phyloP scores from a whole-genome alignment of 805 yeast species.

The Wickerhamiella domercqiae region DNA sequence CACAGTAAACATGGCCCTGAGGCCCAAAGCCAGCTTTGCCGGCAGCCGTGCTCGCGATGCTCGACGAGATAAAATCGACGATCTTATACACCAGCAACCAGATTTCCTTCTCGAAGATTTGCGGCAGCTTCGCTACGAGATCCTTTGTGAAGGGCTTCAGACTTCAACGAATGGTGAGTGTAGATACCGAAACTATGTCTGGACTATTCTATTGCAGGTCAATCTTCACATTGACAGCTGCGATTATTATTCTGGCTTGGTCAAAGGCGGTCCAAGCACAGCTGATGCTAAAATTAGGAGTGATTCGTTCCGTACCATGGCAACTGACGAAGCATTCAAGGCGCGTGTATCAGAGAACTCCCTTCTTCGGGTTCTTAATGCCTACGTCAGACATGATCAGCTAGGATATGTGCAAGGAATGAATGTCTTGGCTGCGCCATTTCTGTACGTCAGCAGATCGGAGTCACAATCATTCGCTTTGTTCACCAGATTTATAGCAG shows the following conservation, averaged over 20 bases:
- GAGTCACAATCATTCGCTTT: slow-evolving; percentile 78
- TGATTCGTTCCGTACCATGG: slow-evolving; percentile 74
- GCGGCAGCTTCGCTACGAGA: slow-evolving; percentile 37
- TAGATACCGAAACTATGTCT: slow-evolving; percentile 58
- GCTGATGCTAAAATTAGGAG: slow-evolving; percentile 58
- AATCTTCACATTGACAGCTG: slow-evolving; percentile 41
- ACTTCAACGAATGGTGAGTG: slow-evolving; percentile 27
- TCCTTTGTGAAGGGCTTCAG: slow-evolving; percentile 33
- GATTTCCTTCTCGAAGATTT: slow-evolving; percentile 34
- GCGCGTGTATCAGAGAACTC: slow-evolving; percentile 53
- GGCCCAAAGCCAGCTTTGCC: too few relatives aligned
- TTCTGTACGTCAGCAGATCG: slow-evolving; percentile 55
- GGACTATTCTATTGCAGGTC: slow-evolving; percentile 55
- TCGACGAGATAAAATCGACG: slow-evolving; percentile 35
- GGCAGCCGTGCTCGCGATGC: not conserved
- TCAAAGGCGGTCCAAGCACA: slow-evolving; percentile 42
- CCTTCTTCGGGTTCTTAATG: slow-evolving; percentile 51
- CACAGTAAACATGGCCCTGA: too few relatives aligned
- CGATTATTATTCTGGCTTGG: slow-evolving; percentile 37
- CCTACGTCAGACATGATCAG: slow-evolving; percentile 40
- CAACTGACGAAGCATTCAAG: slow-evolving; percentile 54
- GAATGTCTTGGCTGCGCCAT: slow-evolving; percentile 76
- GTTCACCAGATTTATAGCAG: slow-evolving; percentile 44
- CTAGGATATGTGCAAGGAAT: slow-evolving; percentile 60
- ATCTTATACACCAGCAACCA: slow-evolving; percentile 25